phyloP scores from a whole-genome alignment of 257 asterid genomes.

The Fraxinus cuspidata region DNA sequence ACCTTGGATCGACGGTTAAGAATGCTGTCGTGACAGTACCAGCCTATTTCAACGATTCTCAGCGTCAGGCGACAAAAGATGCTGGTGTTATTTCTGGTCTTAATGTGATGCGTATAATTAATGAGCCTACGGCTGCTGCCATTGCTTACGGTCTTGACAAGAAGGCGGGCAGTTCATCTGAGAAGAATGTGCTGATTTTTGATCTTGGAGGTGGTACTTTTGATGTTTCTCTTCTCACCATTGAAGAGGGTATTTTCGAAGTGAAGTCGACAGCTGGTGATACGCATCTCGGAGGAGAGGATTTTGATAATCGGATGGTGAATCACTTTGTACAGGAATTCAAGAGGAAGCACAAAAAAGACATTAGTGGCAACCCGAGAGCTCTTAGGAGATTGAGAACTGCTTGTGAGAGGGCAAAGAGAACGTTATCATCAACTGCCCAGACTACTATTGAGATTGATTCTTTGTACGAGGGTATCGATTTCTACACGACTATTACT shows the following conservation, averaged over 20 bases:
- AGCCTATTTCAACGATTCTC: neutral
- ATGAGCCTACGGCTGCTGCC: neutral
- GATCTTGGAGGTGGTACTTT: neutral
- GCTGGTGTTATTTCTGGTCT: neutral
- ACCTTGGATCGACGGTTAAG: neutral
- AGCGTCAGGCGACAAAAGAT: neutral
- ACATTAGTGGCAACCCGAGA: neutral
- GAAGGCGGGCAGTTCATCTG: neutral
- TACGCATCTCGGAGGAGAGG: neutral
- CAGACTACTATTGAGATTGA: neutral
- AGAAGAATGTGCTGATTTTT: neutral
- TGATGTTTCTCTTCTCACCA: neutral
- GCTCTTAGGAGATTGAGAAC: neutral
- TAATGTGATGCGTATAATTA: slow-evolving; percentile 2
- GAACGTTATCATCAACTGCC: neutral
- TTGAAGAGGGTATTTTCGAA: slow-evolving; percentile 1
- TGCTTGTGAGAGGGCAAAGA: neutral
- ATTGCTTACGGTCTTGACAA: slow-evolving; percentile 1
- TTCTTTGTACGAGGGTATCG: neutral
- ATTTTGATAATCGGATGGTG: slow-evolving; percentile 1
- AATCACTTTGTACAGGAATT: neutral
- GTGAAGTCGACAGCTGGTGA: neutral
- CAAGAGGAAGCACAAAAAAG: neutral
- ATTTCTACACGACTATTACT: neutral
- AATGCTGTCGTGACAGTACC: neutral